Evolutionary conservation across 2,329 filamentous ascomycete species (phyloP).

Genomic region (Alternaria ventricosa): DNA sequence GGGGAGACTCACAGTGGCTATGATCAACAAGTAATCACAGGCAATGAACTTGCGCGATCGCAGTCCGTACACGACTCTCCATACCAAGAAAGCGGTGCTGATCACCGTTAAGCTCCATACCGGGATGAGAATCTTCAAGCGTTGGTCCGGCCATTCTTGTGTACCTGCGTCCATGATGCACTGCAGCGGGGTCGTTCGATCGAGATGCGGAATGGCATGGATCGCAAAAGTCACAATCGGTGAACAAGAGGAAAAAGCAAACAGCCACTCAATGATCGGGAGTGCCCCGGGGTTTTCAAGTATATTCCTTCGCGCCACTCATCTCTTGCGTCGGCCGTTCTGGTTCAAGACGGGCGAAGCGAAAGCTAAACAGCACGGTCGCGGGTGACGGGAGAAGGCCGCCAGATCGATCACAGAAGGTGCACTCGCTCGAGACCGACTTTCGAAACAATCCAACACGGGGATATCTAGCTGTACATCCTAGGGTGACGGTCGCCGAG

Average conservation of each 20-base stretch:
- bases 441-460: conserved; percentile 10
- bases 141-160: conserved; percentile 33
- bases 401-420: conserved; percentile 13
- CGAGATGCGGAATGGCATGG: background rate
- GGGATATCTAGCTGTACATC: background rate
- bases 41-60: conserved; percentile 28
- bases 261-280: background rate
- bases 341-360: conserved; percentile 2
- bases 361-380: conserved; percentile 3
- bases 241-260: conserved; percentile 1
- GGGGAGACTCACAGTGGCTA: conserved; percentile 28
- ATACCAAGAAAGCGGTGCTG: conserved; percentile 30
- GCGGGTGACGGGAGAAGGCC: background rate
- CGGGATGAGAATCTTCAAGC: conserved; percentile 29
- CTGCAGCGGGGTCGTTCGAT: background rate
- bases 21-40: conserved; percentile 36
- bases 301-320: conserved; percentile 1
- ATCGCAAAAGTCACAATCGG: background rate
- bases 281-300: conserved; percentile 5
- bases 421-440: background rate
- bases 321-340: conserved; percentile 2
- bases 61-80: conserved; percentile 33
- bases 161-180: conserved; percentile 15
- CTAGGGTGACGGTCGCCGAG: conserved; percentile 3
- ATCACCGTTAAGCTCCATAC: conserved; percentile 26